Conservation (phyloP, 2,329 filamentous ascomycete genomes). For the Fusarium sp. region DNA sequence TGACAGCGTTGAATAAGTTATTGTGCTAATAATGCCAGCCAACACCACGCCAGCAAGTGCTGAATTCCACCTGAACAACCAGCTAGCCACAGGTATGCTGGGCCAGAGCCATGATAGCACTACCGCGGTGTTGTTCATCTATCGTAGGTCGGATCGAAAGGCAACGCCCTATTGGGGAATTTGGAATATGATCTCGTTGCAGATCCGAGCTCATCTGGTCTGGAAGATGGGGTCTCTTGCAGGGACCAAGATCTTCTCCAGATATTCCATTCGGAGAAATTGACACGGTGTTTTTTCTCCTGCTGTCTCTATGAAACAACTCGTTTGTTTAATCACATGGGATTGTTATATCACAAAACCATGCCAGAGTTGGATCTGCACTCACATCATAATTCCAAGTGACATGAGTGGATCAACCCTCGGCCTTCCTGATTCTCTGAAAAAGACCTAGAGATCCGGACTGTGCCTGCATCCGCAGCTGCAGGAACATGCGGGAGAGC, state of each 20-base stretch:
- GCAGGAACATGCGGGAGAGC: constrained; percentile 25
- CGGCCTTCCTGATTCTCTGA: background rate
- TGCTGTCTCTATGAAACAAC: background rate
- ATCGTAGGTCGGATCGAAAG: constrained; percentile 8
- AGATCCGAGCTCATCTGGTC: constrained; percentile 22
- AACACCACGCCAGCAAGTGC: constrained; percentile 26
- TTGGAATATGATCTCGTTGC: constrained; percentile 24
- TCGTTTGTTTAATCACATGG: background rate
- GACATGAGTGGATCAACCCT: background rate
- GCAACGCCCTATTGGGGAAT: constrained; percentile 9
- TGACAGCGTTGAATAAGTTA: background rate
- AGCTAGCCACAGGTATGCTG: constrained; percentile 2
- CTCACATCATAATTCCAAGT: background rate
- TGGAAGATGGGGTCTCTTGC: constrained; percentile 6
- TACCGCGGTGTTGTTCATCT: constrained; percentile 3
- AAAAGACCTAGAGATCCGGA: background rate
- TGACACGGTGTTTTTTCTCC: background rate
- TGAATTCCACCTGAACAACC: background rate
- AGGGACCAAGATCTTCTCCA: constrained; percentile 14
- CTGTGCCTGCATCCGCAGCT: constrained; percentile 26
- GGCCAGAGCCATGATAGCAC: background rate
- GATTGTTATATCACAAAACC: background rate
- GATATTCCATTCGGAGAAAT: background rate
- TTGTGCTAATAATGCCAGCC: background rate
- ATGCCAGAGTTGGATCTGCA: background rate